These are phyloP conservation scores for Scytalidium sp. DNA, from an alignment of 2,329 filamentous ascomycete species.

Conservation along the genomic window DNA sequence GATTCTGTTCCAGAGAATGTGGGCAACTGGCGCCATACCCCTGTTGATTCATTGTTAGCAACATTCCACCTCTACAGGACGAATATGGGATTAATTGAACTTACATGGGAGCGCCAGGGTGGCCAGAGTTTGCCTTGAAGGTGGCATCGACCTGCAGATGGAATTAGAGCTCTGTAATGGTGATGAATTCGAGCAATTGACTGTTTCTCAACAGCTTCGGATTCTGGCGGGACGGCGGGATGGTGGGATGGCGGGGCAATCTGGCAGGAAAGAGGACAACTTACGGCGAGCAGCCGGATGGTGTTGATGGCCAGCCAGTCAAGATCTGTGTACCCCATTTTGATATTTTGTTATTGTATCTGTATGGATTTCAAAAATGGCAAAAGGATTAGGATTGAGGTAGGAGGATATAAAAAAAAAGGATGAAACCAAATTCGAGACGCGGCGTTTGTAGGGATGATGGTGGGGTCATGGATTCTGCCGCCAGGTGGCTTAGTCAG, in stretches of 20 bases:
- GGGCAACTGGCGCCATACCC: conserved; percentile 88
- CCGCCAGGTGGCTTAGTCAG: not conserved
- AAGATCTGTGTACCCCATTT: conserved; percentile 83
- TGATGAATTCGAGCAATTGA: not conserved
- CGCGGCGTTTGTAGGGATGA: not conserved
- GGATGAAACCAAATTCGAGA: not conserved
- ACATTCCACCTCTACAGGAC: conserved; percentile 35
- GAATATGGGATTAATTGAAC: conserved; percentile 21
- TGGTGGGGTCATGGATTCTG: not conserved
- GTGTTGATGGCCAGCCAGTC: conserved; percentile 96
- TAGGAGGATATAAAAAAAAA: not conserved
- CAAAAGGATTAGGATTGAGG: not conserved
- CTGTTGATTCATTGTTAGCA: conserved; percentile 38
- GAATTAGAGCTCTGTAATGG: conserved; percentile 1
- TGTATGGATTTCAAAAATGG: not conserved
- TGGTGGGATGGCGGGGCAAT: conserved; percentile 33
- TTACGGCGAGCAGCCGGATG: conserved; percentile 92
- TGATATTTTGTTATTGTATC: not conserved
- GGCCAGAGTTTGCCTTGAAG: conserved; percentile 91
- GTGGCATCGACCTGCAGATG: conserved; percentile 87
- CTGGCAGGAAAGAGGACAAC: conserved; percentile 38
- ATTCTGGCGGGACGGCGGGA: conserved; percentile 12
- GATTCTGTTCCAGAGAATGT: conserved; percentile 98
- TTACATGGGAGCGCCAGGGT: conserved; percentile 97
- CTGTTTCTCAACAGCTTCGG: not conserved